Evolutionary conservation across 495 filamentous ascomycete genomes (phyloP).

Genomic region (Annulohypoxylon moriforme): DNA sequence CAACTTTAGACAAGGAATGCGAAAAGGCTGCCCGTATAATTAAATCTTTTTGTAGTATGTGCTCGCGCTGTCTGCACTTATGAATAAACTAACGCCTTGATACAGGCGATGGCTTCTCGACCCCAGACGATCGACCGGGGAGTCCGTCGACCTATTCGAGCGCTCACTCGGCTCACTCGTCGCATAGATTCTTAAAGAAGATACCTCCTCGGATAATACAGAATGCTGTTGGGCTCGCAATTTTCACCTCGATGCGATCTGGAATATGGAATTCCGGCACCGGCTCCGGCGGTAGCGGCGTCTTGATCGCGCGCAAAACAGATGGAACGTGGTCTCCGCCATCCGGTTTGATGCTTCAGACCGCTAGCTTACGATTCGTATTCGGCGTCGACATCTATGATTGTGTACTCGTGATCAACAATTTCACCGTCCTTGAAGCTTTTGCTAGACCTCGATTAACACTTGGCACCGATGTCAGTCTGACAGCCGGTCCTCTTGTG

Average conservation of each 20-base stretch:
- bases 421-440: constrained; percentile 78
- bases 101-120: constrained; percentile 61
- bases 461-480: constrained; percentile 80
- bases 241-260: constrained; percentile 94
- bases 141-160: constrained; percentile 49
- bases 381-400: constrained; percentile 94
- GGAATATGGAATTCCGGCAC: constrained; percentile 91
- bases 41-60: constrained; percentile 79
- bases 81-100: constrained; percentile 25
- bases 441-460: constrained; percentile 83
- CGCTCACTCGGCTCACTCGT: constrained; percentile 40
- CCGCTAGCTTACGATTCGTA: constrained; percentile 85
- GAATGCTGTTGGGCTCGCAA: constrained; percentile 85
- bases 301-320: constrained; percentile 80
- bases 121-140: constrained; percentile 51
- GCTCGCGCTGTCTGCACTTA: constrained; percentile 5
- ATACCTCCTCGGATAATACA: constrained; percentile 85
- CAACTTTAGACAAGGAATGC: constrained; percentile 81
- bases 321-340: constrained; percentile 91
- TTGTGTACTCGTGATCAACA: constrained; percentile 91
- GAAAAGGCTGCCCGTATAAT: constrained; percentile 89
- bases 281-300: constrained; percentile 85
- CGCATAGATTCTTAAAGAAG: constrained; percentile 74
- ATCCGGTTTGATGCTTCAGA: constrained; percentile 88
- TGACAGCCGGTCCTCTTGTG: constrained; percentile 83